phyloP scores from a whole-genome alignment of 305 asterid genomes.

The Lippia alba region DNA sequence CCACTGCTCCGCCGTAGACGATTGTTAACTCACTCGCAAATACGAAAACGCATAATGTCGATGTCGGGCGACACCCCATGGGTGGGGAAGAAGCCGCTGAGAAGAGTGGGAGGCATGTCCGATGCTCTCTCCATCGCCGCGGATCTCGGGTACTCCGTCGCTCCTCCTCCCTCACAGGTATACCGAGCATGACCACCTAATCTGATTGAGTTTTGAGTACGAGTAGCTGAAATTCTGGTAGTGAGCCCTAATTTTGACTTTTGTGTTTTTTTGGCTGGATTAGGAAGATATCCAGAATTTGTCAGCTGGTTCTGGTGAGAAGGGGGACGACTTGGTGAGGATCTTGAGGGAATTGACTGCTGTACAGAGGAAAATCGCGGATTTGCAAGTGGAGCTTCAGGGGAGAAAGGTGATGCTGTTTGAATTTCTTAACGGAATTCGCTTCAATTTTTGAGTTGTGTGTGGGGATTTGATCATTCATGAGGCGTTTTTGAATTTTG shows the following conservation, averaged over 20 bases:
- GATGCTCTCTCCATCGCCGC: constrained; percentile 95
- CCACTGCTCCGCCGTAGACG: constrained; percentile 18
- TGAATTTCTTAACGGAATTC: constrained; percentile 23
- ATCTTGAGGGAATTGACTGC: constrained; percentile 87
- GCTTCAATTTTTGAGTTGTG: constrained; percentile 12
- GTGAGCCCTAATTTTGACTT: constrained; percentile 32
- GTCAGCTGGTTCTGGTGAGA: constrained; percentile 62
- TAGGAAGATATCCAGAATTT: constrained; percentile 82
- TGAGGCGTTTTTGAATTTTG: background rate
- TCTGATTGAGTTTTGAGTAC: constrained; percentile 1
- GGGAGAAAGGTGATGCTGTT: constrained; percentile 80
- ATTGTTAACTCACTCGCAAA: background rate
- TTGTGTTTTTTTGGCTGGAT: constrained; percentile 31
- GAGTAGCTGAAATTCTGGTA: constrained; percentile 19
- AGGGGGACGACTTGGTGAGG: constrained; percentile 87
- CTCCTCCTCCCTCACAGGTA: constrained; percentile 84
- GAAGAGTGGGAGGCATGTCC: constrained; percentile 94
- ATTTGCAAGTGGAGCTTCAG: constrained; percentile 98
- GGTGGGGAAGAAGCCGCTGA: constrained; percentile 89
- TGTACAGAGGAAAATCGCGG: constrained; percentile 92
- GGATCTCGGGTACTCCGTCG: constrained; percentile 83
- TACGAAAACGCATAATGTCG: constrained; percentile 41
- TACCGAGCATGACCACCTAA: background rate
- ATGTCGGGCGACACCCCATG: constrained; percentile 78
- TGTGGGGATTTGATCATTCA: background rate